Base-by-base conservation (phyloP, 305 asterid species). In the Fraxinus ornus region DNA sequence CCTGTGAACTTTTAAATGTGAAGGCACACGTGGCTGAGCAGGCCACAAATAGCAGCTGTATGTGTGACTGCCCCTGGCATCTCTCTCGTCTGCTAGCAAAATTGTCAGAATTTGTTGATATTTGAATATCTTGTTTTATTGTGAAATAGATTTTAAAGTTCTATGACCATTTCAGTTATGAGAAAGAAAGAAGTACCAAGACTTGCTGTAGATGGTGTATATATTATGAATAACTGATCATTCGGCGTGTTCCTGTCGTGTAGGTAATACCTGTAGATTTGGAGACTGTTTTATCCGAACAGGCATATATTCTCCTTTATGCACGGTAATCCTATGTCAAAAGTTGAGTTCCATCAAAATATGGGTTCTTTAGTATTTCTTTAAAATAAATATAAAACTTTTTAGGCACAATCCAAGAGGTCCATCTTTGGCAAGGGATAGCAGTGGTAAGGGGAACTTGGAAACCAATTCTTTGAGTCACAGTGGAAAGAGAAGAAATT, bases 241-340 rank as follows among this genome's bases (percentile, higher is more conserved):
- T 37, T 37, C n/a, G n/a, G n/a, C 12, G 55, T 44, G 55, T 44
- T 44, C n/a, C 70, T 33, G 36, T 77, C 74, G 4, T 86, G 83
- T 78, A 91, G 94, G 92, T 91, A 32, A 88, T 82, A 75, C 86
- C 73, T 17, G 94, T 89, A 80, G 90, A 89, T 80, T 82, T 89
- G 83, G 87, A 85, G 82, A 83, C 92, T 6, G 92, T 91, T 21
- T 85, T 91, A 83, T 85, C 90, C 26, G 87, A 76, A 73, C 89
- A 88, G 83, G 94, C 91, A 1, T 91, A 91, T 84, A 87, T 91
- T 82, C 94, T 91, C 80, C 88, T 91, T 75, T 91, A 91, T 41
- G 87, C 90, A 10, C 87, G 94, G 94, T 91, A 81, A 80, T 21
- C 41, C 52, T 60, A 28, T 39, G 21, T 71, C 3, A 39, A 47